Evolutionary conservation across 2,329 filamentous ascomycete species (phyloP).

Genomic region (Aspergillus brunneoviolaceus): DNA sequence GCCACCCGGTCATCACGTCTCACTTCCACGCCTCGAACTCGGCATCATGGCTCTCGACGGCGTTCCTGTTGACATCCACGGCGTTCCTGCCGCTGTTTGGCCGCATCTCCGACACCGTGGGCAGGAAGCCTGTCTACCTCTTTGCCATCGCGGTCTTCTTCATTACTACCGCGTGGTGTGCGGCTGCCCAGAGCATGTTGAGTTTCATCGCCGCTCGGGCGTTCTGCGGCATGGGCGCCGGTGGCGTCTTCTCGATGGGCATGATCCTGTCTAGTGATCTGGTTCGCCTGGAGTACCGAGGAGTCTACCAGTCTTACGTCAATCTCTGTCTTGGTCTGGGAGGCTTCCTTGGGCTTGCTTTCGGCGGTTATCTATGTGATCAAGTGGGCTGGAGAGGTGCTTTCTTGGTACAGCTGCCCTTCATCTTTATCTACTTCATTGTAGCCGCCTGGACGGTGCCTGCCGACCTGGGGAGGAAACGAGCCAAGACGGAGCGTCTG

Average conservation of each 20-base stretch:
- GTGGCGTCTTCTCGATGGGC: slow-evolving; percentile 69
- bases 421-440: slow-evolving; percentile 47
- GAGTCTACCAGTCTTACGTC: slow-evolving; percentile 45
- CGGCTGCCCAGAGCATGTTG: slow-evolving; percentile 64
- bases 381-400: slow-evolving; percentile 43
- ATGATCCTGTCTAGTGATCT: slow-evolving; percentile 62
- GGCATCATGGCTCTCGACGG: slow-evolving; percentile 79
- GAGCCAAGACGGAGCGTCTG: slow-evolving; percentile 42
- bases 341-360: slow-evolving; percentile 39
- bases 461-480: slow-evolving; percentile 46
- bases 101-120: slow-evolving; percentile 70
- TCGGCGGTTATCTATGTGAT: slow-evolving; percentile 42
- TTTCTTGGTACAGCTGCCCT: slow-evolving; percentile 52
- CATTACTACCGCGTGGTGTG: slow-evolving; percentile 68
- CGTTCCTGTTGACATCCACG: slow-evolving; percentile 74
- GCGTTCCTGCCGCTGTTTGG: slow-evolving; percentile 74
- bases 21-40: slow-evolving; percentile 75
- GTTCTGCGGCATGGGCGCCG: slow-evolving; percentile 70
- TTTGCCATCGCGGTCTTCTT: slow-evolving; percentile 62
- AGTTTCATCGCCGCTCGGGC: slow-evolving; percentile 71
- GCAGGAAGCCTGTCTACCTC: slow-evolving; percentile 67
- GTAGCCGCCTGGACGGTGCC: slow-evolving; percentile 48
- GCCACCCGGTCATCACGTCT: slow-evolving; percentile 77
- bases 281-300: slow-evolving; percentile 66
- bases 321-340: slow-evolving; percentile 41